These are phyloP conservation scores for Pleurotus eryngii DNA, from an alignment of 768 basidiomycete genomes.

Conservation along the genomic window DNA sequence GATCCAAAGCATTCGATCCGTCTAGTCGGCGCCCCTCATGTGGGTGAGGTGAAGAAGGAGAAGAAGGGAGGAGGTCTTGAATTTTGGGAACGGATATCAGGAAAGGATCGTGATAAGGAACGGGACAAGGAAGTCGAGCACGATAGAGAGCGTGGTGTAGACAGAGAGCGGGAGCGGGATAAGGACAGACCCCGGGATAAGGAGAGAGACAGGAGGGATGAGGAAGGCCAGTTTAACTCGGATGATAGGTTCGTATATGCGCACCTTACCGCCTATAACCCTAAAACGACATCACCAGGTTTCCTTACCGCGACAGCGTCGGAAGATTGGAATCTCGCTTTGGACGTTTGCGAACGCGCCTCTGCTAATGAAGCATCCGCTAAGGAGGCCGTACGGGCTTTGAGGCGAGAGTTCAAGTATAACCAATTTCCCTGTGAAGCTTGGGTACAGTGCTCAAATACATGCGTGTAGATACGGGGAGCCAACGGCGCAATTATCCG, in stretches of 20 bases:
- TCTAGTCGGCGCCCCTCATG: conserved; percentile 3
- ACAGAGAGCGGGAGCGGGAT: conserved; percentile 15
- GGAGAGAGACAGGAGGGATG: conserved; percentile 33
- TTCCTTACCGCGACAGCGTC: conserved; percentile 75
- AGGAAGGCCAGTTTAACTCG: conserved; percentile 51
- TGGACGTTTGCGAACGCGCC: conserved; percentile 85
- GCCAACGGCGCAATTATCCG: conserved; percentile 70
- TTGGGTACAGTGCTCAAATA: conserved; percentile 3
- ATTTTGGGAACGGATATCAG: conserved; percentile 44
- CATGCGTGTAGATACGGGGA: conserved; percentile 57
- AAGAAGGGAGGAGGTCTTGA: conserved; percentile 33
- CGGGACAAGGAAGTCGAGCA: conserved; percentile 33
- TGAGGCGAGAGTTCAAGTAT: conserved; percentile 84
- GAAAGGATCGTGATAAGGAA: conserved; percentile 29
- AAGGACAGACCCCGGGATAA: conserved; percentile 23
- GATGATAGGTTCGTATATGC: conserved; percentile 57
- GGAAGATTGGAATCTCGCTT: conserved; percentile 78
- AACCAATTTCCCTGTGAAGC: conserved; percentile 8
- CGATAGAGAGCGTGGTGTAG: conserved; percentile 35
- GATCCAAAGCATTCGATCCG: conserved; percentile 8
- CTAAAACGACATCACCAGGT: conserved; percentile 33
- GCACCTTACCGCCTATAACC: background rate
- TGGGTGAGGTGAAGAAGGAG: conserved; percentile 40
- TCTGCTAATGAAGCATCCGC: conserved; percentile 68
- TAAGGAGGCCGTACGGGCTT: conserved; percentile 80